These are phyloP conservation scores for Trichophyton benhamiae DNA, from an alignment of 2,329 filamentous ascomycete genomes.

Conservation along the genomic window DNA sequence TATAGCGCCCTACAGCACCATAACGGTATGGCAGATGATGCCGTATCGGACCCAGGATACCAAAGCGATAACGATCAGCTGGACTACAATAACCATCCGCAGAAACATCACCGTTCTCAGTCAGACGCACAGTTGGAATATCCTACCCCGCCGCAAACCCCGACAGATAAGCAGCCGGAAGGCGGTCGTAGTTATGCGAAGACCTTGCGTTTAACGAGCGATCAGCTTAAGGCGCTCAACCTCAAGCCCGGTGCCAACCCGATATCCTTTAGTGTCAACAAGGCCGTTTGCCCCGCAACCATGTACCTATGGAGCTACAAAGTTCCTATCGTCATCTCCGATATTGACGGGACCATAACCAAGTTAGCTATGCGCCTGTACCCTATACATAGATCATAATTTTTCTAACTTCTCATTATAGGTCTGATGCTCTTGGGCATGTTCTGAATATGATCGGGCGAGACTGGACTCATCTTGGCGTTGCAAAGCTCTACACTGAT, in stretches of 20 bases:
- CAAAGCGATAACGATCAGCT: slow-evolving; percentile 71
- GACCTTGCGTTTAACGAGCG: slow-evolving; percentile 84
- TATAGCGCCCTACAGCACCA: slow-evolving; percentile 41
- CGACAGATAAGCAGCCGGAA: slow-evolving; percentile 34
- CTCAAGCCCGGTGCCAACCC: slow-evolving; percentile 77
- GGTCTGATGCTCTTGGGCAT: slow-evolving; percentile 80
- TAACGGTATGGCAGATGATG: slow-evolving; percentile 55
- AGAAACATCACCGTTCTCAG: slow-evolving; percentile 46
- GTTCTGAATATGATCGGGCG: slow-evolving; percentile 92
- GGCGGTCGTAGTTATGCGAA: slow-evolving; percentile 86
- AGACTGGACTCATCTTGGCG: slow-evolving; percentile 94
- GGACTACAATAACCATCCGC: slow-evolving; percentile 46
- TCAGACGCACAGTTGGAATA: slow-evolving; percentile 59
- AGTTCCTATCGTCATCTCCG: slow-evolving; percentile 89
- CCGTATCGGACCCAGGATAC: slow-evolving; percentile 84
- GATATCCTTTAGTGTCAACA: slow-evolving; percentile 94
- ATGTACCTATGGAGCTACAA: slow-evolving; percentile 93
- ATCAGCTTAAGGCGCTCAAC: slow-evolving; percentile 77
- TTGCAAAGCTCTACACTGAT: slow-evolving; percentile 94
- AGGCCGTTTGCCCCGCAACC: slow-evolving; percentile 77
- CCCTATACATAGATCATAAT: background rate
- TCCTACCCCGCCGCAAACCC: slow-evolving; percentile 46
- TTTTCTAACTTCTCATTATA: slow-evolving; percentile 18
- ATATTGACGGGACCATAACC: slow-evolving; percentile 97
- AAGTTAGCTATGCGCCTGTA: slow-evolving; percentile 42